phyloP scores from a whole-genome alignment of 108 stramenopile species.

The Epipyxis sp. region DNA sequence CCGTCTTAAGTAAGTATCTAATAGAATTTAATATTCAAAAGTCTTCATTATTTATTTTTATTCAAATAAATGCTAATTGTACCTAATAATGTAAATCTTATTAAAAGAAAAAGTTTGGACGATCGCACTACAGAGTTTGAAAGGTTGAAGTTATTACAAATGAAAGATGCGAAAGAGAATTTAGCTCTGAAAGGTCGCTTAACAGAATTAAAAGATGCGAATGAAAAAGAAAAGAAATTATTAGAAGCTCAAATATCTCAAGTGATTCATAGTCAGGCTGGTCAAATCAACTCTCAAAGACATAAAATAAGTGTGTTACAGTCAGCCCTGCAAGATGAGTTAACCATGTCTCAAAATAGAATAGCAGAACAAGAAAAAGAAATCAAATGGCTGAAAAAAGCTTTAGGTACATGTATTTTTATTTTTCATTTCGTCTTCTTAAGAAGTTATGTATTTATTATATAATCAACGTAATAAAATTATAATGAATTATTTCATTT shows the following conservation, averaged over 20 bases:
- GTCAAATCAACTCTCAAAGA: conserved; percentile 20
- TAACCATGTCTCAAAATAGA: conserved; percentile 9
- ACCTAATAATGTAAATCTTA: background rate
- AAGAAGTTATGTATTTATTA: too few species aligned
- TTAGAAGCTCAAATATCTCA: conserved; percentile 28
- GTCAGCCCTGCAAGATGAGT: conserved; percentile 28
- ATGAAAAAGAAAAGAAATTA: conserved; percentile 25
- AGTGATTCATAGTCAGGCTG: conserved; percentile 16
- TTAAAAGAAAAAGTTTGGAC: conserved; percentile 11
- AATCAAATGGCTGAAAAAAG: conserved; percentile 32
- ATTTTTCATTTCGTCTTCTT: too few species aligned
- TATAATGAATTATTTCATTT: too few species aligned
- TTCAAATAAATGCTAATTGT: background rate
- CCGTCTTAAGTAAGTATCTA: conserved; percentile 14
- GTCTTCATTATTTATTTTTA: background rate
- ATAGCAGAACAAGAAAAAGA: conserved; percentile 34
- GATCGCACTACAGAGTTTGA: conserved; percentile 36
- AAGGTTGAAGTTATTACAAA: background rate
- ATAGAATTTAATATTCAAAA: too few species aligned
- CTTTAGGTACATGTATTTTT: too few species aligned
- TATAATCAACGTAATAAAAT: too few species aligned
- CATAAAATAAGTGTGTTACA: conserved; percentile 11
- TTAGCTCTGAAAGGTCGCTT: conserved; percentile 7
- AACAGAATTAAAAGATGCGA: conserved; percentile 23
- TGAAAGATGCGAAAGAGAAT: conserved; percentile 26